Conservation (phyloP, 192 early-diverging fungal genomes). For the Rhizophagus clarus region DNA sequence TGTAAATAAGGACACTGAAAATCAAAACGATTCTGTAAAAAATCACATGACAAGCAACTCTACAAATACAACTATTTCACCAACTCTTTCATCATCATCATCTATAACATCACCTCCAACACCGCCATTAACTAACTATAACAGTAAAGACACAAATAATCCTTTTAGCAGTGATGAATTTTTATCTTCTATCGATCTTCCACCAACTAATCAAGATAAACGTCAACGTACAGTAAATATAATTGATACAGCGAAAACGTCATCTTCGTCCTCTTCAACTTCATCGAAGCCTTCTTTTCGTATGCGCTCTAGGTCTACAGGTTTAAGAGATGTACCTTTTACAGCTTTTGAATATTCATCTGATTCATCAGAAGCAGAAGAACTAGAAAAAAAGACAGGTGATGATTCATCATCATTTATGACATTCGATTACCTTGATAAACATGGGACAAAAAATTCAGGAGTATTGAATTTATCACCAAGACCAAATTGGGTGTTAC, state of each 20-base stretch:
- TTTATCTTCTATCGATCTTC: not conserved
- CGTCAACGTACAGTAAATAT: constrained; percentile 1
- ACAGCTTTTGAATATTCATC: not conserved
- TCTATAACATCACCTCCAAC: not conserved
- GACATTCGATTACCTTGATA: constrained; percentile 25
- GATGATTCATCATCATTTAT: constrained; percentile 2
- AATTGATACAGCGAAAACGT: not conserved
- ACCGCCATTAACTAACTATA: not conserved
- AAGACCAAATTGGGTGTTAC: constrained; percentile 12
- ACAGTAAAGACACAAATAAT: constrained; percentile 9
- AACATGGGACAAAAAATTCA: not conserved
- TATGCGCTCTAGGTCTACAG: constrained; percentile 1
- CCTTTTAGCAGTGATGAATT: constrained; percentile 5
- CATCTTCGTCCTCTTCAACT: not conserved
- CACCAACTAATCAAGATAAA: not conserved
- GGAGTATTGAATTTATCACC: constrained; percentile 16
- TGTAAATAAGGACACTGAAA: constrained; percentile 22
- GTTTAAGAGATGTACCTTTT: constrained; percentile 14
- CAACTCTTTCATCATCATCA: not conserved
- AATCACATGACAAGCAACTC: not conserved
- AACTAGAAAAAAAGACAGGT: not conserved
- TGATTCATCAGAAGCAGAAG: not conserved
- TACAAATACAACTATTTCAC: not conserved
- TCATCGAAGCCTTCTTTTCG: not conserved
- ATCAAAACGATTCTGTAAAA: constrained; percentile 4